Conservation (phyloP, 2,329 filamentous ascomycete genomes). For the Nakataea oryzae region DNA sequence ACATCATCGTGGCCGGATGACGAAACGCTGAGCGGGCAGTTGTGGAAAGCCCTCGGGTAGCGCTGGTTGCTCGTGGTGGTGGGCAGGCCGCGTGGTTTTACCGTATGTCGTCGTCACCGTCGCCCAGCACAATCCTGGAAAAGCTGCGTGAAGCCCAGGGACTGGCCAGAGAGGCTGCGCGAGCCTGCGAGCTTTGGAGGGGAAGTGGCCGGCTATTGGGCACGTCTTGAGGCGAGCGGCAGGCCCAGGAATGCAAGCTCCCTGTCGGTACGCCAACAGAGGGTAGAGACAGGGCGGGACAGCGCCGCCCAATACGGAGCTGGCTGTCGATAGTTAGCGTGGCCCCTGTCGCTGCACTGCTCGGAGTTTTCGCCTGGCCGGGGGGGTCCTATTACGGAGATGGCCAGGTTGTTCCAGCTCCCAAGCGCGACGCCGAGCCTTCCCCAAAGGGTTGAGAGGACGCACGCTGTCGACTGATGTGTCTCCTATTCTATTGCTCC, state of each 20-base stretch:
- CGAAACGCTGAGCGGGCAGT: background rate
- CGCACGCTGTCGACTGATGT: background rate
- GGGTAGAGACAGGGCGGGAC: background rate
- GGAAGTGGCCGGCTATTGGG: background rate
- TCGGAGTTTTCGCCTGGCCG: background rate
- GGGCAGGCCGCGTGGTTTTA: background rate
- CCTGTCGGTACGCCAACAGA: background rate
- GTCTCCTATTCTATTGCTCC: background rate
- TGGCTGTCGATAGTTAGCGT: background rate
- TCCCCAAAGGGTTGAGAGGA: background rate
- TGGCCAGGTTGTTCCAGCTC: background rate
- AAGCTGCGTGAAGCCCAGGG: background rate
- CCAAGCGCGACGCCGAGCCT: background rate
- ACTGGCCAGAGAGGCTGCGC: background rate
- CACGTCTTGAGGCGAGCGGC: background rate
- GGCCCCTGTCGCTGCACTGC: background rate
- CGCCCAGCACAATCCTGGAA: background rate
- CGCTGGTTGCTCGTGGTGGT: background rate
- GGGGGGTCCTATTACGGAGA: background rate
- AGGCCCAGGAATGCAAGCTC: background rate
- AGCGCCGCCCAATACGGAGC: background rate
- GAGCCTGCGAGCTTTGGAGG: background rate
- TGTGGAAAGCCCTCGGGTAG: background rate
- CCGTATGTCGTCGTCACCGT: background rate
- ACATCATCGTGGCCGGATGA: background rate